Evolutionary conservation across 192 early-diverging fungal species (phyloP).

Genomic region (Dimargaris cristalligena): DNA sequence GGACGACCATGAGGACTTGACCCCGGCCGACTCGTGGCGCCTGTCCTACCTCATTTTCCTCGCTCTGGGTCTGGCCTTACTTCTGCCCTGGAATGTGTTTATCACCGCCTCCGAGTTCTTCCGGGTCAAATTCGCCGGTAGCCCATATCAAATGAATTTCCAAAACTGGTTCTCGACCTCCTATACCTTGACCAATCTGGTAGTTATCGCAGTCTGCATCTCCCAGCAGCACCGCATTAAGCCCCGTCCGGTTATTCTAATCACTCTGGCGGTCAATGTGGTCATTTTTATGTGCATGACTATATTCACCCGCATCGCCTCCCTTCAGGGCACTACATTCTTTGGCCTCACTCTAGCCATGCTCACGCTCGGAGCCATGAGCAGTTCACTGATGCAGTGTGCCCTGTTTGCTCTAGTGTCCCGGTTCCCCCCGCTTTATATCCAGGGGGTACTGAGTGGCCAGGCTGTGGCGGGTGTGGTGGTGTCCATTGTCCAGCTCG

Average conservation of each 20-base stretch:
- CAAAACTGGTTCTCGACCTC: slow-evolving; percentile 59
- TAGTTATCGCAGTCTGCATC: slow-evolving; percentile 32
- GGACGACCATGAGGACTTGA: too few species aligned
- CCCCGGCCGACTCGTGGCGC: too few species aligned
- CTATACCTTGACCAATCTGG: slow-evolving; percentile 43
- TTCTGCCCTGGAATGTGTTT: slow-evolving; percentile 70
- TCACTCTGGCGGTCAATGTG: slow-evolving; percentile 34
- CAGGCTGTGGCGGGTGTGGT: slow-evolving; percentile 46
- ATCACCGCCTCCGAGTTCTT: slow-evolving; percentile 68
- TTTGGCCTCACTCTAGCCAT: slow-evolving; percentile 44
- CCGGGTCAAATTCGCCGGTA: slow-evolving; percentile 37
- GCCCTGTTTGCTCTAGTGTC: slow-evolving; percentile 54
- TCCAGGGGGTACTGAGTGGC: slow-evolving; percentile 54
- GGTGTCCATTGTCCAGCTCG: slow-evolving; percentile 43
- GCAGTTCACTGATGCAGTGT: slow-evolving; percentile 45
- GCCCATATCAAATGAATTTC: slow-evolving; percentile 41
- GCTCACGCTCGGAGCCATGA: slow-evolving; percentile 34
- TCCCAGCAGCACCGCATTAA: slow-evolving; percentile 21
- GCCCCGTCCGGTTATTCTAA: slow-evolving; percentile 24
- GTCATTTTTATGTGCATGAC: slow-evolving; percentile 30
- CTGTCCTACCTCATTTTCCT: slow-evolving; percentile 46
- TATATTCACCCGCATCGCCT: slow-evolving; percentile 27
- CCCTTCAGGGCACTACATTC: slow-evolving; percentile 30
- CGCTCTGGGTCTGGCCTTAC: slow-evolving; percentile 53
- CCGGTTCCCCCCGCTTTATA: slow-evolving; percentile 44